Percentiles rank a stretch among this genome's conserved stretches.
Evolutionary conservation across 495 filamentous ascomycete genomes (phyloP).

Genomic region (Platismatia glauca): DNA sequence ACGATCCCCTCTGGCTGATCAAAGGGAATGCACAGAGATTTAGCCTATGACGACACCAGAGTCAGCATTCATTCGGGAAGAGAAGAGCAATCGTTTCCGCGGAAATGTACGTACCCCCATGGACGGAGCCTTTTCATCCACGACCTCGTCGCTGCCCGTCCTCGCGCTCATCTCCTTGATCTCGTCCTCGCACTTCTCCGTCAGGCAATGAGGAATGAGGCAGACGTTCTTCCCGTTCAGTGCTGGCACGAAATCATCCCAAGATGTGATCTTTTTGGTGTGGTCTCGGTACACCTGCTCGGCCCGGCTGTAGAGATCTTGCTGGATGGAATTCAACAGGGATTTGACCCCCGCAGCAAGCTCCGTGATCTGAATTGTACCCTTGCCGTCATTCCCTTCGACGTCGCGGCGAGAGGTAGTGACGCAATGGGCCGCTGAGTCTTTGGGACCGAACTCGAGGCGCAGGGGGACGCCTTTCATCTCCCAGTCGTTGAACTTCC

Average conservation of each 20-base stretch:
- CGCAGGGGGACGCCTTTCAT: constrained; percentile 87
- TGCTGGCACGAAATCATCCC: constrained; percentile 80
- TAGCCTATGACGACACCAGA: constrained; percentile 41
- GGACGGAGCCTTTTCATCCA: constrained; percentile 68
- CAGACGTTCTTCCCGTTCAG: constrained; percentile 87
- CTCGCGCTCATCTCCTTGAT: constrained; percentile 84
- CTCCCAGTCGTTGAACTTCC: constrained; percentile 98
- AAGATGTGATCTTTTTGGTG: constrained; percentile 69
- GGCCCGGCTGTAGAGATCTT: constrained; percentile 75
- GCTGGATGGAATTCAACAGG: constrained; percentile 81
- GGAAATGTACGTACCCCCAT: constrained; percentile 53
- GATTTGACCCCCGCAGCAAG: constrained; percentile 61
- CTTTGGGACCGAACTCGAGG: constrained; percentile 91
- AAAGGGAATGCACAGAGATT: constrained; percentile 94
- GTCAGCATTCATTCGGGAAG: neutral
- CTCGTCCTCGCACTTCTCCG: constrained; percentile 77
- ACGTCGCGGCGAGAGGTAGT: constrained; percentile 79
- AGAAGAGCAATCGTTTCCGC: too few species aligned
- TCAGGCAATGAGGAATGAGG: constrained; percentile 76
- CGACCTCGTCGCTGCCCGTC: constrained; percentile 56
- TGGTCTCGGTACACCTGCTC: constrained; percentile 66
- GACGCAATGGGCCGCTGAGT: constrained; percentile 72
- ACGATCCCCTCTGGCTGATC: constrained; percentile 79
- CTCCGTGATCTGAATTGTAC: constrained; percentile 63
- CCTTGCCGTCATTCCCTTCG: constrained; percentile 58